Base-by-base conservation (phyloP, 2,329 filamentous ascomycete species). In the Neocucurbitaria cava region DNA sequence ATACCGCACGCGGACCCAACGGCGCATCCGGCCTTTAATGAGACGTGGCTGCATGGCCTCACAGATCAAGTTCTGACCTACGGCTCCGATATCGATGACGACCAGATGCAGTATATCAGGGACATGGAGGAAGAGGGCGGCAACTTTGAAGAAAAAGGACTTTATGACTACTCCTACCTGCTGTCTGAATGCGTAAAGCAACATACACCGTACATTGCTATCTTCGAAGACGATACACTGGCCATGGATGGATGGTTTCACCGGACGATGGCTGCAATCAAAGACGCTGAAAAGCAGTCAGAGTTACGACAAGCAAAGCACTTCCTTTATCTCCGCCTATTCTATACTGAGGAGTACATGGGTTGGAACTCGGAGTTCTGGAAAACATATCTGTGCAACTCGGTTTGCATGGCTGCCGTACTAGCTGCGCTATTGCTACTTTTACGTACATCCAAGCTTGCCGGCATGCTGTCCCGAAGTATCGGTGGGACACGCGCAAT, bases 171-270 rank as follows among this genome's bases (percentile, higher is more conserved):
- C 50, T 69, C 59, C 1, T 74, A 76, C 38, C 49, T 79, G n/a
- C 57, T 80, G 23, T 68, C 74, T 46, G 64, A 67, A 15, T 80
- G 78, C 58, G 51, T 69, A 23, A 56, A 58, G n/a, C 62, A 64
- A 10, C 63, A 68, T 15, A 63, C 77, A 11, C 66, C 70, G 3
- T 78, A 78, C 56, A 68, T 76, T 30, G 59, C 70, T 3, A 75
- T 81, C 35, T 49, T 81, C 5, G 79, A 81, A 58, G 79, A 81
- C 54, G 78, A 80, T 60, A 68, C 76, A 5, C 46, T 81, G 3
- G 77, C 76, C 33, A 70, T 76, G 59, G 76, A 78, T 46, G 78
- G 78, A 13, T 80, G 79, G 78, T 78, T 74, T 57, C 62, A 73
- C 33, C 69, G 76, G 1, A 73, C 74, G 0, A 59, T 73, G 24